These are phyloP conservation scores for Gaeumannomyces sp. DNA, from an alignment of 2,329 filamentous ascomycete species.

Conservation along the genomic window DNA sequence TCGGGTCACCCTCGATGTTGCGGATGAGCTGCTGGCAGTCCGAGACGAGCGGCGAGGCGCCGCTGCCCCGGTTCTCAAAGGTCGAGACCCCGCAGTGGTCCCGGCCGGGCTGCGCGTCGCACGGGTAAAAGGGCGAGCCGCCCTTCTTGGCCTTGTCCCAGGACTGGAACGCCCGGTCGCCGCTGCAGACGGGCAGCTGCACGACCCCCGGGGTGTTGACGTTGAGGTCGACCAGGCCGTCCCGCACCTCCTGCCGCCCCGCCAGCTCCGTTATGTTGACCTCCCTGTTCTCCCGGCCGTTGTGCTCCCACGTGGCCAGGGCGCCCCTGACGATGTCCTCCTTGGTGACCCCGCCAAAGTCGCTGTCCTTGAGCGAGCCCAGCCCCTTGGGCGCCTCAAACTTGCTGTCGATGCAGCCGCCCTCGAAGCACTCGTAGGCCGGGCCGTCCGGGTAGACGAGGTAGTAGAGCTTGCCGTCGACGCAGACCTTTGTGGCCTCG, in stretches of 20 bases:
- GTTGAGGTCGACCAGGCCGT: slow-evolving; percentile 21
- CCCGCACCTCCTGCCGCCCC: not conserved
- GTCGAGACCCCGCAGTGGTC: slow-evolving; percentile 24
- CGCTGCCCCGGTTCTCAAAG: slow-evolving; percentile 28
- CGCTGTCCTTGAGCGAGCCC: slow-evolving; percentile 17
- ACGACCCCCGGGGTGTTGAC: slow-evolving; percentile 30
- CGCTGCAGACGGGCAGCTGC: slow-evolving; percentile 31
- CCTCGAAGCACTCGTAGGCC: slow-evolving; percentile 12
- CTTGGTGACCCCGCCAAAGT: slow-evolving; percentile 22
- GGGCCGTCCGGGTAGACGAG: slow-evolving; percentile 23
- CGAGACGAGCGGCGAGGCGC: slow-evolving; percentile 25
- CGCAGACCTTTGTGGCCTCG: slow-evolving; percentile 21
- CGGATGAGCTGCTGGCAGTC: slow-evolving; percentile 29
- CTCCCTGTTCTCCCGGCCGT: slow-evolving; percentile 26
- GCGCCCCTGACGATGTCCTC: slow-evolving; percentile 22
- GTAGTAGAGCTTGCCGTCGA: slow-evolving; percentile 24
- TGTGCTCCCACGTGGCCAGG: slow-evolving; percentile 22
- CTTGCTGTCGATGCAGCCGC: slow-evolving; percentile 15
- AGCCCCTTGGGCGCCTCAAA: slow-evolving; percentile 25
- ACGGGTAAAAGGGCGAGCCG: slow-evolving; percentile 25
- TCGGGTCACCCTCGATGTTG: slow-evolving; percentile 23
- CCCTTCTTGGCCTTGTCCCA: slow-evolving; percentile 23
- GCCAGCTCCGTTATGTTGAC: not conserved
- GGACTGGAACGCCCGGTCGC: slow-evolving; percentile 24
- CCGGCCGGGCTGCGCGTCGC: slow-evolving; percentile 22